Evolutionary conservation across 768 basidiomycete genomes (phyloP), one percentile per base, ranked within the genome.

Genomic region (Suillus luteus): DNA sequence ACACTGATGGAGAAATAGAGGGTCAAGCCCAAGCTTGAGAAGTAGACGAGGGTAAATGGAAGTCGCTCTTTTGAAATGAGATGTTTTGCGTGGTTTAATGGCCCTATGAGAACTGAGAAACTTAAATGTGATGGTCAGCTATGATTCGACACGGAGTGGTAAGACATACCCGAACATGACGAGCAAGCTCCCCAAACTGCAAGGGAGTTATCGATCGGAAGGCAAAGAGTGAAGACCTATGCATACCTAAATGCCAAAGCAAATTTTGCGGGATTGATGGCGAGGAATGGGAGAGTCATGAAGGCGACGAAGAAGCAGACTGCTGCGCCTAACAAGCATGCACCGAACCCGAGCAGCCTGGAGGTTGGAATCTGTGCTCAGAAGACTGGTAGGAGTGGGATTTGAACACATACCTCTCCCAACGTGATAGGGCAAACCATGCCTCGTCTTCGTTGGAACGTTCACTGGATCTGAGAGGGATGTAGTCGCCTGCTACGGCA

Each of bases 291-390:
- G 24, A 90, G 80, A 2, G 92, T 92, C 60, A 96, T 73, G 78
- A 97, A 98, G 17, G 93, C 86, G 46, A 97, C 88, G 68, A 91
- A 87, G 81, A 98, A 97, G 79, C 97, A 99, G 3, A 95, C 92
- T 19, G 87, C 88, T 1, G 95, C 96, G 7, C 97, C 97, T 27
- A 93, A 77, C 54, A 96, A 79, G 73, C 95, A 98, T 37, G 86
- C 91, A 51, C 92, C 86, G 74, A 99, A 99, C 9, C 95, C 97
- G 15, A 98, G 78, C 66, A 99, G 79, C 68, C 95, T 96, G 63
- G 31, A 22, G 40, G 46, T 19, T 35, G 52, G 37, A 58, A 49
- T 33, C 17, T 59, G 43, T 15, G 17, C 49, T 48, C 43, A 38
- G 46, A 9, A 14, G 24, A 59, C 8, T 35, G 60, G 17, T n/a